These are phyloP conservation scores for Plantago major DNA, from an alignment of 257 asterid species.

Conservation along the genomic window DNA sequence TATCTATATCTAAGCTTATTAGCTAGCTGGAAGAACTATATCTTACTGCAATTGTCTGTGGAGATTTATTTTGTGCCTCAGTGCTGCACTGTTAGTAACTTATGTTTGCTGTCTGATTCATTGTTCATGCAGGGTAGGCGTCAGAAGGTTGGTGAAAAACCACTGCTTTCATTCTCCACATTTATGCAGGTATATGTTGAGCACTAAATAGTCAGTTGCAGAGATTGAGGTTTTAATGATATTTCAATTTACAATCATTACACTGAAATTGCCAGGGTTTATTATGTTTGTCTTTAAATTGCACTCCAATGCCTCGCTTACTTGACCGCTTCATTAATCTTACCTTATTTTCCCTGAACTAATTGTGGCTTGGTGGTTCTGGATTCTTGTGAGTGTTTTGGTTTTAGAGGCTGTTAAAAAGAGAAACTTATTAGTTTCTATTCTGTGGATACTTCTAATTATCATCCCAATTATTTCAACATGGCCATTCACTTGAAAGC, in stretches of 20 bases:
- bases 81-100: not conserved
- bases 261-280: not conserved
- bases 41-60: conserved; percentile 10
- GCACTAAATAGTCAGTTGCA: conserved; percentile 18
- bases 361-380: no score
- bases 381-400: no score
- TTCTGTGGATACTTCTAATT: no score
- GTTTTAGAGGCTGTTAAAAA: no score
- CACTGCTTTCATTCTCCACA: conserved; percentile 71
- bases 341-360: no score
- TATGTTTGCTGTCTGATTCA: not conserved
- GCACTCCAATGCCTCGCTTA: no score
- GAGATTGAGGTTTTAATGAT: not conserved
- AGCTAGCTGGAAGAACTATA: not conserved
- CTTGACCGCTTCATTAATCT: no score
- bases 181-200: conserved; percentile 60
- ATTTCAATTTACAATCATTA: no score
- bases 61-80: conserved; percentile 9
- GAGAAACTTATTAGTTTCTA: no score
- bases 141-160: conserved; percentile 91
- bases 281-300: not conserved
- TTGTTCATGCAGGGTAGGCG: conserved; percentile 60
- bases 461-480: no score
- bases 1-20: no score
- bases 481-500: no score